Conservation (phyloP, 148 eudicot genomes). For the Rhododendron henanense region DNA sequence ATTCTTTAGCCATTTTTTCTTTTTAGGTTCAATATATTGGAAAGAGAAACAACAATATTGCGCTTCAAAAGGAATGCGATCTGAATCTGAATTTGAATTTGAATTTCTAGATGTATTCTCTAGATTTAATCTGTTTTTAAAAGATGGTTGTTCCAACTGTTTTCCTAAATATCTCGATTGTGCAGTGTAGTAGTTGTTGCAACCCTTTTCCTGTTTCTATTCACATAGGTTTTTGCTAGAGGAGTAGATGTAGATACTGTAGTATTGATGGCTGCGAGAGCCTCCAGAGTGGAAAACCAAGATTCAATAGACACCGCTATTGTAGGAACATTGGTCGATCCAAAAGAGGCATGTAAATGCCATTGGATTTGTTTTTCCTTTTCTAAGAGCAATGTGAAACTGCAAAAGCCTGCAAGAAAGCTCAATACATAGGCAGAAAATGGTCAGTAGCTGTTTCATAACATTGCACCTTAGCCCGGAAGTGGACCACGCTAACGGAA, state of each 20-base stretch:
- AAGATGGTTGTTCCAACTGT: too few species aligned
- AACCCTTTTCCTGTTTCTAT: not conserved
- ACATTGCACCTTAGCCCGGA: not conserved
- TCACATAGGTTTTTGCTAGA: slow-evolving; percentile 42
- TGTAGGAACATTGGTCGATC: slow-evolving; percentile 67
- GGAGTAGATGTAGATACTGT: slow-evolving; percentile 46
- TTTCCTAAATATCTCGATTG: not conserved
- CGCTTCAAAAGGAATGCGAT: too few species aligned
- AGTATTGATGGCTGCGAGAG: slow-evolving; percentile 39
- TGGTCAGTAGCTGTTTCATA: not conserved
- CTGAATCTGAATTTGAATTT: too few species aligned
- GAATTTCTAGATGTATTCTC: too few species aligned
- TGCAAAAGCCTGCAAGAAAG: slow-evolving; percentile 5
- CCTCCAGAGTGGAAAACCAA: slow-evolving; percentile 71
- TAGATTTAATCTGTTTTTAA: too few species aligned
- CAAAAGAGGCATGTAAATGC: slow-evolving; percentile 54
- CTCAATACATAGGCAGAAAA: not conserved
- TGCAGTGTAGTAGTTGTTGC: not conserved
- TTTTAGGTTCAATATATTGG: too few species aligned
- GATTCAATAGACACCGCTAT: slow-evolving; percentile 82
- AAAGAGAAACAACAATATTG: too few species aligned
- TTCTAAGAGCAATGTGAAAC: not conserved
- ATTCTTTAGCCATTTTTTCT: too few species aligned
- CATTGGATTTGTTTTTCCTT: not conserved
- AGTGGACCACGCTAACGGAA: slow-evolving; percentile 5